phyloP scores from a whole-genome alignment of 495 filamentous ascomycete genomes.

The Lasiosphaeris hirsuta region DNA sequence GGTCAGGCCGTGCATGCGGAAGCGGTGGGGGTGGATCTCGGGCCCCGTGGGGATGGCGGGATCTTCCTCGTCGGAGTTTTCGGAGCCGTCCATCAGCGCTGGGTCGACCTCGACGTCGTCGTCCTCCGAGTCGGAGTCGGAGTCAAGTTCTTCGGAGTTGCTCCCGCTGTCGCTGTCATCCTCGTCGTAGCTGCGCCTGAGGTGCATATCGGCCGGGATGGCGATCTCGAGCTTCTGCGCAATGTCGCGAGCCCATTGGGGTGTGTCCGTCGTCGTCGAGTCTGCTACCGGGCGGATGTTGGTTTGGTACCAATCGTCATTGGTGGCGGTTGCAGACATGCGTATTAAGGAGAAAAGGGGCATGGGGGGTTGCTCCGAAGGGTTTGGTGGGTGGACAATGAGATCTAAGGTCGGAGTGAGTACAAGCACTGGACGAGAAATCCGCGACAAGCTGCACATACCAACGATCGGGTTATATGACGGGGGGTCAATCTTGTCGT shows the following conservation, averaged over 20 bases:
- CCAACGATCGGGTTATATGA: slow-evolving; percentile 44
- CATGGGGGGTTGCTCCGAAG: slow-evolving; percentile 19
- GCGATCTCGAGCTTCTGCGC: slow-evolving; percentile 35
- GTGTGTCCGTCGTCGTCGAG: slow-evolving; percentile 8
- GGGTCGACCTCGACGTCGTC: slow-evolving; percentile 15
- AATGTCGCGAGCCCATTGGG: slow-evolving; percentile 43
- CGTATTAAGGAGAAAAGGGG: slow-evolving; percentile 45
- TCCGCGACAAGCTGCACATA: slow-evolving; percentile 16
- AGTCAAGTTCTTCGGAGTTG: slow-evolving; percentile 9
- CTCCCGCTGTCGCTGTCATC: slow-evolving; percentile 8
- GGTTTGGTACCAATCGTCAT: slow-evolving; percentile 43
- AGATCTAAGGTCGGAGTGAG: slow-evolving; percentile 31
- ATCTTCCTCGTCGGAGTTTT: slow-evolving; percentile 19
- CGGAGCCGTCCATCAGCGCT: neutral
- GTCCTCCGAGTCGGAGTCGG: slow-evolving; percentile 23
- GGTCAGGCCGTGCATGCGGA: slow-evolving; percentile 44
- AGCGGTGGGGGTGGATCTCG: slow-evolving; percentile 40
- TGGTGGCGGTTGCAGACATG: slow-evolving; percentile 42
- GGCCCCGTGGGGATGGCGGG: slow-evolving; percentile 28
- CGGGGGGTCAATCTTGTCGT: slow-evolving; percentile 1
- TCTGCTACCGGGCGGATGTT: slow-evolving; percentile 32
- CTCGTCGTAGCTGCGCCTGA: slow-evolving; percentile 18
- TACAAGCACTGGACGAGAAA: neutral
- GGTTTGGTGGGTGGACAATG: slow-evolving; percentile 40
- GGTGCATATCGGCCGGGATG: slow-evolving; percentile 28